Evolutionary conservation across 768 basidiomycete species (phyloP), one percentile per base, ranked within the genome.

Genomic region (Mycena rosella): DNA sequence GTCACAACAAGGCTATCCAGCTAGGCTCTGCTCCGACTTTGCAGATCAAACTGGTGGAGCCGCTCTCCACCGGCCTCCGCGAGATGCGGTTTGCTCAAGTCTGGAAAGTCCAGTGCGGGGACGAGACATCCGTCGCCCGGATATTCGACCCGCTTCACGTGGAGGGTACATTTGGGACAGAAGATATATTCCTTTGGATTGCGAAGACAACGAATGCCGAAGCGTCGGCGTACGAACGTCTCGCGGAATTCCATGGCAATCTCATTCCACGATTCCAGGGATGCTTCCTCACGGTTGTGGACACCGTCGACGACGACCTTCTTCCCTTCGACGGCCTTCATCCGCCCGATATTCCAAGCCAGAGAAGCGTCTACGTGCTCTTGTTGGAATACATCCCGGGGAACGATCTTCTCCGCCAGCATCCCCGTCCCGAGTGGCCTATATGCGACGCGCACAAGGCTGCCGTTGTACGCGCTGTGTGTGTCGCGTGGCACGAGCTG

Each of bases 291-390:
- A 56, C 34, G 22, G 18, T 40, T 14, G 38, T 56, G 4, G 36
- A 56, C 32, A 56, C 54, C 36, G 36, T 40, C 24, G 22, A 36
- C 20, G 34, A 56, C n/a, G 54, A 56, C 54, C 29, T 52, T 32
- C 10, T n/a, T 20, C 54, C 20, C n/a, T n/a, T n/a, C 22, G 34
- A 15, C 36, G 6, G 13, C 7, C n/a, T 7, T n/a, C 14, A n/a
- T 45, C 10, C 44, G 8, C 36, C 30, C 15, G 51, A 52, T n/a
- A 52, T 52, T 52, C 51, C 51, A 8, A 11, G 18, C 27, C 11
- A 32, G 17, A 52, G 51, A 24, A 52, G 29, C 30, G 51, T 52
- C 29, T 52, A 52, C 51, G 51, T 52, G 11, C 14, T 32, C 9
- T 27, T 52, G 24, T n/a, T 32, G 51, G 17, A 52, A 52, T 52